A percentile compares a stretch with the other conserved stretches of the same genome.
Conservation (phyloP, 208 protist species). For the Sergeia podlipaevii region DNA sequence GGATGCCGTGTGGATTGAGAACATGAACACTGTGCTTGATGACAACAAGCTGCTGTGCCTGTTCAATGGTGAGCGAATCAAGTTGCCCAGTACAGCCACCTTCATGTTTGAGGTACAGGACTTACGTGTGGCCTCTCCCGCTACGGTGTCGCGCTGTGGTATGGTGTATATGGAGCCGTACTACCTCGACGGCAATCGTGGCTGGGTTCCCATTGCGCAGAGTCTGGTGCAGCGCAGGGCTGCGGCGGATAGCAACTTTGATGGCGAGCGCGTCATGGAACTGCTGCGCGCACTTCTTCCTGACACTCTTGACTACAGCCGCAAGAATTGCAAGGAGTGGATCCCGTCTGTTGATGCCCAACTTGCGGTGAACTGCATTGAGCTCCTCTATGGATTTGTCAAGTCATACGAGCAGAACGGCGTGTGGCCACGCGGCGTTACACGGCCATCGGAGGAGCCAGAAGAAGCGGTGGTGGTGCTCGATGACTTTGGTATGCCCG, state of each 20-base stretch:
- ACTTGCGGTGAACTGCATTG: conserved; percentile 87
- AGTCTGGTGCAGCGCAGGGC: conserved; percentile 60
- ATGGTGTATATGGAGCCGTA: conserved; percentile 98
- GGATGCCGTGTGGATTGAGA: conserved; percentile 99
- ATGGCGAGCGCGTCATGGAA: conserved; percentile 61
- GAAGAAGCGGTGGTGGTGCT: conserved; percentile 13
- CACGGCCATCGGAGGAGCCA: conserved; percentile 26
- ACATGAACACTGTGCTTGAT: conserved; percentile 99
- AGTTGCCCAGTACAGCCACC: conserved; percentile 88
- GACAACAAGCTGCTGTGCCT: conserved; percentile 99
- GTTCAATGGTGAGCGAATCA: conserved; percentile 97
- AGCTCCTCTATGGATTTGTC: conserved; percentile 85
- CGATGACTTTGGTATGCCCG: conserved; percentile 19
- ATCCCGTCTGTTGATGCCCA: conserved; percentile 88
- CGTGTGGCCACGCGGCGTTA: conserved; percentile 48
- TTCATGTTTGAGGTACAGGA: conserved; percentile 99
- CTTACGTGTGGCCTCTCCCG: conserved; percentile 96
- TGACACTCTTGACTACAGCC: conserved; percentile 84
- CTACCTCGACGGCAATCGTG: conserved; percentile 86
- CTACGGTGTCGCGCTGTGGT: conserved; percentile 98
- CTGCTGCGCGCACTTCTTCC: conserved; percentile 74
- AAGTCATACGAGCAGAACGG: conserved; percentile 36
- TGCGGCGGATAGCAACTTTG: conserved; percentile 32
- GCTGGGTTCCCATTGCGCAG: conserved; percentile 82
- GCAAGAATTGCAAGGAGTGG: conserved; percentile 86